phyloP scores from a whole-genome alignment of 306 rosid species.

The Styphnolobium japonicum region DNA sequence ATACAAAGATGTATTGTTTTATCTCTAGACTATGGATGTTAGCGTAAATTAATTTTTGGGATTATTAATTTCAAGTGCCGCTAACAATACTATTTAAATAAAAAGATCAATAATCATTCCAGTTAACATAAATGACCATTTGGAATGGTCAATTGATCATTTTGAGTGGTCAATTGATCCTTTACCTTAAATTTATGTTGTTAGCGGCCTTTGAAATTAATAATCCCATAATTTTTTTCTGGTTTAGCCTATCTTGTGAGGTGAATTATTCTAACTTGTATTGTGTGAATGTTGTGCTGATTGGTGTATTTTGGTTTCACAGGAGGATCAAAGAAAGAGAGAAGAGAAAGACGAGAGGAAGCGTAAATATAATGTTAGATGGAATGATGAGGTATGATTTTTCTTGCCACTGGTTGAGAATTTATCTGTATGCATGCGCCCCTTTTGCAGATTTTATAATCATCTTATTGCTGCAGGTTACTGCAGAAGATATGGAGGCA shows the following conservation, averaged over 20 bases:
- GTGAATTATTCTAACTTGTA: not conserved
- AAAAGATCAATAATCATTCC: no score
- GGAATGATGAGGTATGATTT: constrained; percentile 52
- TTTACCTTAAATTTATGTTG: no score
- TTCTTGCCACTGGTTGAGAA: not conserved
- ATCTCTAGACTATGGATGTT: not conserved
- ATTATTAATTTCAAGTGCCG: no score
- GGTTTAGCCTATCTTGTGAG: not conserved
- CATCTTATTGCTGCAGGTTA: constrained; percentile 29
- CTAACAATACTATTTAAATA: no score
- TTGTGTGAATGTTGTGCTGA: not conserved
- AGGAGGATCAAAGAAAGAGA: constrained; percentile 59
- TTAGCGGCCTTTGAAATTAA: no score
- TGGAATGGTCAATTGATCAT: no score
- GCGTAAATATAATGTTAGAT: constrained; percentile 52
- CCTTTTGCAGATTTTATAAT: not conserved
- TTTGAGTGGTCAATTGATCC: no score
- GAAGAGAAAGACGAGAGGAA: constrained; percentile 68
- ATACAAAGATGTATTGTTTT: not conserved
- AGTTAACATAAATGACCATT: no score
- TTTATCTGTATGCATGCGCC: not conserved
- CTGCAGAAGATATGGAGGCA: constrained; percentile 57
- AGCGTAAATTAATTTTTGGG: not conserved
- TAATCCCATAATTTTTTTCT: no score
- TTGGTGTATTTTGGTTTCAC: constrained; percentile 5